These are phyloP conservation scores for Plasmodium coatneyi DNA, from an alignment of 169 alveolate species.

Conservation along the genomic window DNA sequence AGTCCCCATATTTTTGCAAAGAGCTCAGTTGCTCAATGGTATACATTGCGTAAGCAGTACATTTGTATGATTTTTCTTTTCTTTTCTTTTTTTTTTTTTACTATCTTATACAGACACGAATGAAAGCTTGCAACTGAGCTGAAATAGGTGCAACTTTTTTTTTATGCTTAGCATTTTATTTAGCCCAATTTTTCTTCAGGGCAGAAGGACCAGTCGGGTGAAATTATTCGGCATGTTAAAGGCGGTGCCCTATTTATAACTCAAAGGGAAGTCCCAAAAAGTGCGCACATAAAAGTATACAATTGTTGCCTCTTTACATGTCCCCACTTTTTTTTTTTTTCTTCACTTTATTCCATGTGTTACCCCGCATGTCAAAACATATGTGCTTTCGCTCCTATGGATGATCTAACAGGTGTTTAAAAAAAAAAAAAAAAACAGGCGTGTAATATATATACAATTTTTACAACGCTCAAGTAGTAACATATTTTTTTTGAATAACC, in stretches of 20 bases:
- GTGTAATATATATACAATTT: neutral
- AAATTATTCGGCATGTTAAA: neutral
- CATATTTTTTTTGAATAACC: neutral
- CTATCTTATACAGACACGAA: neutral
- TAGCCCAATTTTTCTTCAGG: neutral
- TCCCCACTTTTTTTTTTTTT: neutral
- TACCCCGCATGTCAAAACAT: neutral
- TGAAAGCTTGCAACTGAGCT: neutral
- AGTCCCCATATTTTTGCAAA: neutral
- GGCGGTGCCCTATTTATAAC: neutral
- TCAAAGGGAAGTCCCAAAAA: neutral
- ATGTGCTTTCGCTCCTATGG: neutral
- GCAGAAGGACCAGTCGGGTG: neutral
- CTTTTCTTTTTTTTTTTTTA: neutral
- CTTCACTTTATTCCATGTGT: neutral
- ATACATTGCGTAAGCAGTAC: neutral
- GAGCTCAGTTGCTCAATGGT: neutral
- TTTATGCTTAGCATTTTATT: neutral
- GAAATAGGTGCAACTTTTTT: neutral
- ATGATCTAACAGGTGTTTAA: neutral
- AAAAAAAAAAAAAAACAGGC: neutral
- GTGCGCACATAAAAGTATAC: neutral
- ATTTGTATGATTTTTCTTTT: neutral
- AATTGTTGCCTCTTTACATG: neutral
- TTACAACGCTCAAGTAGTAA: neutral